Evolutionary conservation across 305 asterid species (phyloP).

Genomic region (Fraxinus velutina): DNA sequence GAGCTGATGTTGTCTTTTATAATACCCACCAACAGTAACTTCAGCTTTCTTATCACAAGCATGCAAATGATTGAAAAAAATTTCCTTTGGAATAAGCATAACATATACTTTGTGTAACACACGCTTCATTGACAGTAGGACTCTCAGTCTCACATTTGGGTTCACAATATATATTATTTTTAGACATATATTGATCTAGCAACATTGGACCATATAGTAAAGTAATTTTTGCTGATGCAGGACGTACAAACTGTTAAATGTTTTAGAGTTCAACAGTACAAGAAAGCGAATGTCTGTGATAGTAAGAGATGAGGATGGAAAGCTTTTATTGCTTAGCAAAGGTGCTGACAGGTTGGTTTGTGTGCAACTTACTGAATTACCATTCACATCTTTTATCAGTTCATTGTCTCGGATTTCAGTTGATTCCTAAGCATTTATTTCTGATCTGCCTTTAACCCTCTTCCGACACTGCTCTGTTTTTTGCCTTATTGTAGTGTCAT

Average conservation of each 20-base stretch:
- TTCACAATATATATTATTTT: neutral
- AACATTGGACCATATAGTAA: neutral
- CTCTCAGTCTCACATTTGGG: neutral
- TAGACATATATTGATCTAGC: neutral
- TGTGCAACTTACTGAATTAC: conserved; percentile 11
- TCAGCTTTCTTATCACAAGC: neutral
- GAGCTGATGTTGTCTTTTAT: neutral
- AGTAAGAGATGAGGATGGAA: conserved; percentile 73
- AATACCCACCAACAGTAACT: neutral
- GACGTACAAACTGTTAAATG: conserved; percentile 62
- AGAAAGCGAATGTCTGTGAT: conserved; percentile 92
- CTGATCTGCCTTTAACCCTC: neutral
- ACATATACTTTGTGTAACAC: neutral
- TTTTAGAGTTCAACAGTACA: conserved; percentile 76
- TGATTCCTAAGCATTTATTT: neutral
- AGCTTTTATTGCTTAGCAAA: conserved; percentile 67
- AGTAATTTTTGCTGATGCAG: conserved; percentile 42
- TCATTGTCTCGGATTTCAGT: neutral
- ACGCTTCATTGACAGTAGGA: neutral
- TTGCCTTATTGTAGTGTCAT: conserved; percentile 53
- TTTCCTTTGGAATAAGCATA: neutral
- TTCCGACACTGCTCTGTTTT: conserved; percentile 3
- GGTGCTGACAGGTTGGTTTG: conserved; percentile 89
- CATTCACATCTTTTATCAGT: neutral
- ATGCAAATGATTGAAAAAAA: neutral